These are phyloP conservation scores for Diaporthe ilicicola DNA, from an alignment of 2,329 filamentous ascomycete genomes.

Conservation along the genomic window DNA sequence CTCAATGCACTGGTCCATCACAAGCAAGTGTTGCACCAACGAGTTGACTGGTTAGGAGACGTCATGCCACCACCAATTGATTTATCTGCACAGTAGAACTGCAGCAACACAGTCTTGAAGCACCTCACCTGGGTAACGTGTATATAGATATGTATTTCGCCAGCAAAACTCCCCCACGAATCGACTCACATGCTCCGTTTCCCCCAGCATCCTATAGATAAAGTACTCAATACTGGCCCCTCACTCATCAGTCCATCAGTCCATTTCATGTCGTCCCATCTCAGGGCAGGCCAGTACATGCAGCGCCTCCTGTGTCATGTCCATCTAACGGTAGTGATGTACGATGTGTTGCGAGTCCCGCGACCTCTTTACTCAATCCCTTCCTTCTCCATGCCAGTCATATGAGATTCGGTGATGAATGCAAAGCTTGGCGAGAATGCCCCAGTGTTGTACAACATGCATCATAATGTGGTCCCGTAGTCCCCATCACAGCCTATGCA, in stretches of 20 bases:
- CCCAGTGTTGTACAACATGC: not conserved
- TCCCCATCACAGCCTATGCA: not conserved
- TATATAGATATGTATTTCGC: not conserved
- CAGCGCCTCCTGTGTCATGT: slow-evolving; percentile 15
- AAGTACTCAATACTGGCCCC: slow-evolving; percentile 7
- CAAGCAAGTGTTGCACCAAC: not conserved
- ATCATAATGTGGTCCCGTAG: not conserved
- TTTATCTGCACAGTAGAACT: not conserved
- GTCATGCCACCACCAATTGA: not conserved
- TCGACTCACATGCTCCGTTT: not conserved
- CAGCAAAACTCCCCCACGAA: not conserved
- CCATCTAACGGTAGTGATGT: not conserved
- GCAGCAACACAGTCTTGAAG: not conserved
- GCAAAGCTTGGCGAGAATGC: slow-evolving; percentile 2
- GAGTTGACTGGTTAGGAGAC: not conserved
- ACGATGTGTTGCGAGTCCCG: slow-evolving; percentile 3
- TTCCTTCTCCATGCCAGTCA: not conserved
- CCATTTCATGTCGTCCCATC: not conserved
- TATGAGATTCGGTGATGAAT: slow-evolving; percentile 9
- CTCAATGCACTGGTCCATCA: not conserved
- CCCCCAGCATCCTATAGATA: not conserved
- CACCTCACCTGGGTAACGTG: not conserved
- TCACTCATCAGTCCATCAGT: slow-evolving; percentile 8
- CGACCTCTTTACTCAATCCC: not conserved
- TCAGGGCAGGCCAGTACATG: not conserved